A percentile compares a stretch with the other conserved stretches of the same genome.
Evolutionary conservation across 345 rosid species (phyloP).

Genomic region (Passiflora organensis): DNA sequence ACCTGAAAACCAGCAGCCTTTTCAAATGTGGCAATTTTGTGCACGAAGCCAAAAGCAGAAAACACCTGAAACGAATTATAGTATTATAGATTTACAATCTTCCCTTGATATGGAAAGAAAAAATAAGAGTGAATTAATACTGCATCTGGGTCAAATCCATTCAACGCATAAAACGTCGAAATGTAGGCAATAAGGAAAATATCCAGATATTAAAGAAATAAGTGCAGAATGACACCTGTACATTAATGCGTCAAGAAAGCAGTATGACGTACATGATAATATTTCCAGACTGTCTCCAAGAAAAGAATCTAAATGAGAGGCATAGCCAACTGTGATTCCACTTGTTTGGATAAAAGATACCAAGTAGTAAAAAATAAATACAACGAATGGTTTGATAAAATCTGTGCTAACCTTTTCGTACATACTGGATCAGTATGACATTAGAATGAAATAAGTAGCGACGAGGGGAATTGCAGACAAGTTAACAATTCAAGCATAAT

Average conservation of each 20-base stretch:
- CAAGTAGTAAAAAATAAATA: no score
- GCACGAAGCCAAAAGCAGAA: constrained; percentile 97
- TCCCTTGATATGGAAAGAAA: constrained; percentile 3
- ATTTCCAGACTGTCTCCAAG: constrained; percentile 76
- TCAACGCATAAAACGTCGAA: constrained; percentile 20
- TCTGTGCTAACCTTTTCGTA: no score
- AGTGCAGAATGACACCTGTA: constrained; percentile 85
- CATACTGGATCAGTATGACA: not conserved
- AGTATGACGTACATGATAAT: constrained; percentile 62
- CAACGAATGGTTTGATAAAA: no score
- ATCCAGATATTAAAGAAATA: constrained; percentile 40
- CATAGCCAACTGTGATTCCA: constrained; percentile 63
- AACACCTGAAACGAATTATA: constrained; percentile 61
- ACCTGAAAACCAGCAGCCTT: constrained; percentile 98
- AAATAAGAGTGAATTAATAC: constrained; percentile 2
- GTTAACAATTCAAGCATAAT: not conserved
- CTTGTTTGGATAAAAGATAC: constrained; percentile 30
- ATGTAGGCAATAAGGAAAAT: constrained; percentile 21
- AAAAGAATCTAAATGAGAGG: constrained; percentile 62
- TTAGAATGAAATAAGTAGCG: not conserved
- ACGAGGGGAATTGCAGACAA: not conserved
- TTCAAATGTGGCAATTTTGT: constrained; percentile 95
- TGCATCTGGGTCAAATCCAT: constrained; percentile 10
- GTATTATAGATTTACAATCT: constrained; percentile 14
- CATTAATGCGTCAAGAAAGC: constrained; percentile 63